phyloP scores from a whole-genome alignment of 352 stramenopile species.

The Thraustotheca clavata region DNA sequence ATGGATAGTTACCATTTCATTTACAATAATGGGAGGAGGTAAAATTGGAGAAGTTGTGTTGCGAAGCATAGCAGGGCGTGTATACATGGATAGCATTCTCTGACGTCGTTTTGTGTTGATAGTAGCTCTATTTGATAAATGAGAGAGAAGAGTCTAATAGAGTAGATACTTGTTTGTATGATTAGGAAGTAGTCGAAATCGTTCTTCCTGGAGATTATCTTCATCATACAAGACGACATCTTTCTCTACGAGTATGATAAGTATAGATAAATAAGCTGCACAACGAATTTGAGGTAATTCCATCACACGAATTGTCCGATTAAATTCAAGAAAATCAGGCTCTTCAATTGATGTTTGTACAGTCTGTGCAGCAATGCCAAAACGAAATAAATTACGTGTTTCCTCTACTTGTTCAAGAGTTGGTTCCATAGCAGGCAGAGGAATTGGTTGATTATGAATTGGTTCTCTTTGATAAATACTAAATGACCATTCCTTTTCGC shows the following conservation, averaged over 20 bases:
- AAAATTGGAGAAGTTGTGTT: background rate
- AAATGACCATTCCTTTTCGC: background rate
- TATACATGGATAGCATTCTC: background rate
- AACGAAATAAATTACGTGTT: background rate
- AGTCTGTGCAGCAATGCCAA: background rate
- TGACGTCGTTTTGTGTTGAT: background rate
- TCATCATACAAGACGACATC: background rate
- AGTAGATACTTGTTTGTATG: too few relatives aligned
- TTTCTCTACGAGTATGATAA: too few relatives aligned
- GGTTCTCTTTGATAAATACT: background rate
- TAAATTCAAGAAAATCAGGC: background rate
- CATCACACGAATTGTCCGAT: background rate
- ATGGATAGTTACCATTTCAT: background rate
- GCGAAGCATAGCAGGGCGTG: background rate
- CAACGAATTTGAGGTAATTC: too few relatives aligned
- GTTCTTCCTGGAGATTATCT: background rate
- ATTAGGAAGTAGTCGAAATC: background rate
- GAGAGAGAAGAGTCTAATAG: too few relatives aligned
- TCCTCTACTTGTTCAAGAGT: background rate
- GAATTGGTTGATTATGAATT: background rate
- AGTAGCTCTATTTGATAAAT: background rate
- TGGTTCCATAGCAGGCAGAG: background rate
- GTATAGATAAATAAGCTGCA: too few relatives aligned
- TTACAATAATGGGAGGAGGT: background rate
- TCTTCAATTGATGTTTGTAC: background rate